Evolutionary conservation across 768 basidiomycete genomes (phyloP).

Genomic region (Auriculariales sp.): DNA sequence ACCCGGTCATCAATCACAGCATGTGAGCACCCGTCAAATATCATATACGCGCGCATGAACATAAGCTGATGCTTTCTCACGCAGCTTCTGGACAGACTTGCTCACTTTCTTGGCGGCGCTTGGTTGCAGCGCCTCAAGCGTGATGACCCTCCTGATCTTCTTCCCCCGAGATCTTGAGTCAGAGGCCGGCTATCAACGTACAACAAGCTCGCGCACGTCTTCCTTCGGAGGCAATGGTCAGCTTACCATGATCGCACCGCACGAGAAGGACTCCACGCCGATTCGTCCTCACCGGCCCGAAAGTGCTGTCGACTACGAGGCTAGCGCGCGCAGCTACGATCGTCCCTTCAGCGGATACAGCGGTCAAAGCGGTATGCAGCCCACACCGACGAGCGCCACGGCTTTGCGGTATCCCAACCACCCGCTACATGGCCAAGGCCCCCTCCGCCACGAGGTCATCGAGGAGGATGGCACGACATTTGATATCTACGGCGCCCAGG

Average conservation of each 20-base stretch:
- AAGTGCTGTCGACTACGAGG: neutral
- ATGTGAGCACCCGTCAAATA: slow-evolving; percentile 22
- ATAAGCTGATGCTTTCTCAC: neutral
- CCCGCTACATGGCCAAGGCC: neutral
- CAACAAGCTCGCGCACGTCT: neutral
- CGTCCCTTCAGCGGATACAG: neutral
- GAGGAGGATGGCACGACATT: neutral
- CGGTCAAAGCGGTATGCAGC: neutral
- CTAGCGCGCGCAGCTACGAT: neutral
- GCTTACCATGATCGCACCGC: neutral
- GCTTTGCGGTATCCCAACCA: neutral
- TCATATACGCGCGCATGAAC: slow-evolving; percentile 2
- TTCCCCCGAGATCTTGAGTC: slow-evolving; percentile 61
- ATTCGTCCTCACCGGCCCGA: neutral
- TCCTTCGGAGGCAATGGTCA: too few relatives aligned
- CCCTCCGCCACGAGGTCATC: neutral
- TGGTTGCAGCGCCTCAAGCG: slow-evolving; percentile 53
- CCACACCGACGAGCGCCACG: too few relatives aligned
- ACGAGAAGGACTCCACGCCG: neutral
- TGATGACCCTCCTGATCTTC: slow-evolving; percentile 70
- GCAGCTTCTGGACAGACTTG: slow-evolving; percentile 31
- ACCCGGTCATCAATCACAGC: slow-evolving; percentile 44
- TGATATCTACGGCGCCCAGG: neutral
- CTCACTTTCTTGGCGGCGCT: slow-evolving; percentile 42
- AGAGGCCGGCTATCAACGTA: neutral